A percentile compares a stretch with the other conserved stretches of the same genome.
Conservation (phyloP, 140 eudicot genomes). For the Cichorium intybus region DNA sequence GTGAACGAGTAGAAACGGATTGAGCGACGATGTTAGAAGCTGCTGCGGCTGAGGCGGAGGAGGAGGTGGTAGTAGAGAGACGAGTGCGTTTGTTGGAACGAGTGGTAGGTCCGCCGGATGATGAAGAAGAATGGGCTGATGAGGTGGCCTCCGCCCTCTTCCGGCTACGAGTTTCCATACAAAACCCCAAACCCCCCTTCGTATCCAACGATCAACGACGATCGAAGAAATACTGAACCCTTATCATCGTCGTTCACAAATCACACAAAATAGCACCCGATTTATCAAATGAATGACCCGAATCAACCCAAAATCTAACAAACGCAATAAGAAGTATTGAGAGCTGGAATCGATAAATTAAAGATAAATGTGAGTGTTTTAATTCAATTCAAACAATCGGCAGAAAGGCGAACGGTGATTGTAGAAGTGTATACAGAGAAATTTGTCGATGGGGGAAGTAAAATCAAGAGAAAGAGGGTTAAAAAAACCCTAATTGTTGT, state of each 20-base stretch:
- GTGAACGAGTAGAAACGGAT: slow-evolving; percentile 37
- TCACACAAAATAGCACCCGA: neutral
- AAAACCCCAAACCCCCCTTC: slow-evolving; percentile 64
- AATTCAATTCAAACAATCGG: slow-evolving; percentile 18
- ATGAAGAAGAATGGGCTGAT: slow-evolving; percentile 79
- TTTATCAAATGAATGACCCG: neutral
- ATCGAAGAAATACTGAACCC: slow-evolving; percentile 35
- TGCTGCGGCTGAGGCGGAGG: slow-evolving; percentile 12
- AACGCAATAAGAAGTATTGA: neutral
- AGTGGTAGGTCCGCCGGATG: slow-evolving; percentile 64
- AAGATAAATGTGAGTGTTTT: slow-evolving; percentile 10
- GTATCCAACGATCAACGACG: slow-evolving; percentile 56
- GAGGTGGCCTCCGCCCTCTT: slow-evolving; percentile 99
- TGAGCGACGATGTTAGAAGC: slow-evolving; percentile 20
- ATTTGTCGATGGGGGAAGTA: slow-evolving; percentile 27
- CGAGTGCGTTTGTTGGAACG: slow-evolving; percentile 87
- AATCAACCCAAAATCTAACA: slow-evolving; percentile 1
- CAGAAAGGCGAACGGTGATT: slow-evolving; percentile 5
- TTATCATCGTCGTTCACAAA: slow-evolving; percentile 28
- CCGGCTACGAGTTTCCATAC: slow-evolving; percentile 99
- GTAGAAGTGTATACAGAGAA: slow-evolving; percentile 11
- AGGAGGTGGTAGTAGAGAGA: slow-evolving; percentile 30
- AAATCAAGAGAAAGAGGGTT: slow-evolving; percentile 27
- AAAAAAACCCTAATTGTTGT: slow-evolving; percentile 31
- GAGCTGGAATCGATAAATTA: slow-evolving; percentile 1